Conservation (phyloP, 768 basidiomycete species). For the Floccularia luteovirens region DNA sequence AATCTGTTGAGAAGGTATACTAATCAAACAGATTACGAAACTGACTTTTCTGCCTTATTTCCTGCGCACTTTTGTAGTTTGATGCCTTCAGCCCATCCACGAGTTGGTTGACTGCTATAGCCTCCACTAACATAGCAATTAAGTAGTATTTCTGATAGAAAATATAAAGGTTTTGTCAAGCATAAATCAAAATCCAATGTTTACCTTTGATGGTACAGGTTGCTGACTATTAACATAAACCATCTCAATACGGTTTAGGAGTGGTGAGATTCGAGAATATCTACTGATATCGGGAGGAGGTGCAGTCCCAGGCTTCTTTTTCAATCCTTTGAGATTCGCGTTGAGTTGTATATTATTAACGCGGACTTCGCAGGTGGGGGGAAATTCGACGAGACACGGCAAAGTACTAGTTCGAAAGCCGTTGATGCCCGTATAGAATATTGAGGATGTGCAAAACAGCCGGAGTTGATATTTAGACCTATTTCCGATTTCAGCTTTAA, state of each 20-base stretch:
- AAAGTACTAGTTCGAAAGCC: slow-evolving; percentile 44
- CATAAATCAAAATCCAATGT: slow-evolving; percentile 8
- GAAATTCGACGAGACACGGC: slow-evolving; percentile 83
- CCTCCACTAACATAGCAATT: slow-evolving; percentile 78
- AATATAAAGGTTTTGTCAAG: background rate
- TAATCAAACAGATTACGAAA: slow-evolving; percentile 7
- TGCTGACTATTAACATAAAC: slow-evolving; percentile 87
- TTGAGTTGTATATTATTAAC: slow-evolving; percentile 63
- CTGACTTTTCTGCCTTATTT: slow-evolving; percentile 65
- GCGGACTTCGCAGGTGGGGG: slow-evolving; percentile 85
- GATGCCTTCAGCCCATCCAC: slow-evolving; percentile 63
- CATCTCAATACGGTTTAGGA: slow-evolving; percentile 73
- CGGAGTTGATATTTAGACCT: slow-evolving; percentile 76
- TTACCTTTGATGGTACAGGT: slow-evolving; percentile 65
- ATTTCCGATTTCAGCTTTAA: slow-evolving; percentile 1
- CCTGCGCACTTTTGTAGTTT: slow-evolving; percentile 55
- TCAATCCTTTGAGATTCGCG: slow-evolving; percentile 83
- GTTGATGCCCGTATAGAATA: slow-evolving; percentile 49
- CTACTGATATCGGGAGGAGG: slow-evolving; percentile 72
- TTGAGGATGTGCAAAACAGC: slow-evolving; percentile 83
- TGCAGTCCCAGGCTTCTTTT: slow-evolving; percentile 92
- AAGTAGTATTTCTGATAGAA: slow-evolving; percentile 79
- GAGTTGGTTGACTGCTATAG: slow-evolving; percentile 60
- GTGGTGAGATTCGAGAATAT: slow-evolving; percentile 28
- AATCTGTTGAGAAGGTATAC: background rate